Evolutionary conservation across 495 filamentous ascomycete species (phyloP).

Genomic region (Daldinia bambusicola): DNA sequence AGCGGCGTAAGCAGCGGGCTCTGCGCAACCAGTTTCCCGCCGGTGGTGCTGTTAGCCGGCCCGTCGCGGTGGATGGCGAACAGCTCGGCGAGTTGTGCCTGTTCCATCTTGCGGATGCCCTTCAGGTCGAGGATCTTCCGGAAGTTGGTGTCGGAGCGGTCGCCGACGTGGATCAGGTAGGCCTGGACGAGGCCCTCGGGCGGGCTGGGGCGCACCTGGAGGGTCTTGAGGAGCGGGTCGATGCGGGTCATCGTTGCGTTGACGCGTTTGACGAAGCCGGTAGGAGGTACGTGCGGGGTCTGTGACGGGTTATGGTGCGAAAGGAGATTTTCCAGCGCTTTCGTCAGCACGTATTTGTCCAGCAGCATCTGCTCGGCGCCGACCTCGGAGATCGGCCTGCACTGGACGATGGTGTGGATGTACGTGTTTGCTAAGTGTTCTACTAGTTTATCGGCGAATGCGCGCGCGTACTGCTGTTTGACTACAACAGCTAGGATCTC

Average conservation of each 20-base stretch:
- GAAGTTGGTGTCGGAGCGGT: slow-evolving; percentile 93
- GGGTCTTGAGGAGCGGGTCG: slow-evolving; percentile 92
- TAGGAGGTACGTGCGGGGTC: slow-evolving; percentile 59
- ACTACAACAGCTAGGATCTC: slow-evolving; percentile 82
- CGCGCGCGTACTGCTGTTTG: slow-evolving; percentile 92
- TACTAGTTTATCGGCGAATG: slow-evolving; percentile 93
- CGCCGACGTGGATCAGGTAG: slow-evolving; percentile 93
- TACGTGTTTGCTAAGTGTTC: slow-evolving; percentile 84
- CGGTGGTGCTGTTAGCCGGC: slow-evolving; percentile 58
- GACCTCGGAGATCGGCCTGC: slow-evolving; percentile 88
- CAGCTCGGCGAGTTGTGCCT: slow-evolving; percentile 83
- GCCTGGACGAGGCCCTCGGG: slow-evolving; percentile 95
- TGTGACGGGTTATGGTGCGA: slow-evolving; percentile 61
- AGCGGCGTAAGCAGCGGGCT: slow-evolving; percentile 71
- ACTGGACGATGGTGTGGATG: slow-evolving; percentile 84
- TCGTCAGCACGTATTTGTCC: slow-evolving; percentile 91
- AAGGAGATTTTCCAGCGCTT: slow-evolving; percentile 75
- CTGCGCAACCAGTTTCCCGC: slow-evolving; percentile 65
- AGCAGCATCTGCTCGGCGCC: slow-evolving; percentile 99
- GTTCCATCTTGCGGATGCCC: slow-evolving; percentile 84
- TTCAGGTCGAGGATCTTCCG: slow-evolving; percentile 95
- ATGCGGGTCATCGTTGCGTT: slow-evolving; percentile 84
- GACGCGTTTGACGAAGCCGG: slow-evolving; percentile 86
- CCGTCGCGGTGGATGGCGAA: slow-evolving; percentile 83
- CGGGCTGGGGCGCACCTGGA: slow-evolving; percentile 91